Conservation (phyloP, 73 alveolate genomes). For the Paramecium pentaurelia region DNA sequence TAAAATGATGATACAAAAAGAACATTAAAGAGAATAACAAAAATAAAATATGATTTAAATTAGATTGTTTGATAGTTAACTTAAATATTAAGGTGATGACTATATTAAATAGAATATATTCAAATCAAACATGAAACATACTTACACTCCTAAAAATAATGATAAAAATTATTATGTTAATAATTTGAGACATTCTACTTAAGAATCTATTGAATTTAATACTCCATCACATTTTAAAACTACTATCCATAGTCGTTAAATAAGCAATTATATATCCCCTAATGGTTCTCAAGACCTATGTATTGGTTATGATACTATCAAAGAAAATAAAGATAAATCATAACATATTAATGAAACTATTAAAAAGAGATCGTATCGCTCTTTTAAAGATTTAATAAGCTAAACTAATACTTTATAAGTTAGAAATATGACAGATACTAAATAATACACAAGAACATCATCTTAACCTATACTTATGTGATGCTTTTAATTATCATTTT, state of each 20-base stretch:
- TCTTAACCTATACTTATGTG: not conserved
- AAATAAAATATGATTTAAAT: not conserved
- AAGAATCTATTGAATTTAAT: not conserved
- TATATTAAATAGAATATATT: not conserved
- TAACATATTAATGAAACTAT: not conserved
- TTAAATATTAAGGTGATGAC: slow-evolving; percentile 30
- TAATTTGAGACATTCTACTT: not conserved
- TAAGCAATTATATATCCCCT: not conserved
- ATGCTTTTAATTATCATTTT: not conserved
- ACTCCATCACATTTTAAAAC: not conserved
- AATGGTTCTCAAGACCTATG: not conserved
- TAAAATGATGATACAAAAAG: not conserved
- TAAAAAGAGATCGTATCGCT: not conserved
- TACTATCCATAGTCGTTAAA: not conserved
- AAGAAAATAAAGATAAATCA: not conserved
- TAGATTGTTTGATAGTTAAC: slow-evolving; percentile 21
- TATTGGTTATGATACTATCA: not conserved
- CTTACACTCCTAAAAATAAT: not conserved
- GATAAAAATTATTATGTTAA: not conserved
- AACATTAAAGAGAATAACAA: not conserved
- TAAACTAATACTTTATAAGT: not conserved
- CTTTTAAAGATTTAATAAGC: not conserved
- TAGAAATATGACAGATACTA: not conserved
- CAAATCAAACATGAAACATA: not conserved
- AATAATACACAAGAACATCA: not conserved